Conservation (phyloP, 768 basidiomycete species). For the Tricholoma furcatifolium region DNA sequence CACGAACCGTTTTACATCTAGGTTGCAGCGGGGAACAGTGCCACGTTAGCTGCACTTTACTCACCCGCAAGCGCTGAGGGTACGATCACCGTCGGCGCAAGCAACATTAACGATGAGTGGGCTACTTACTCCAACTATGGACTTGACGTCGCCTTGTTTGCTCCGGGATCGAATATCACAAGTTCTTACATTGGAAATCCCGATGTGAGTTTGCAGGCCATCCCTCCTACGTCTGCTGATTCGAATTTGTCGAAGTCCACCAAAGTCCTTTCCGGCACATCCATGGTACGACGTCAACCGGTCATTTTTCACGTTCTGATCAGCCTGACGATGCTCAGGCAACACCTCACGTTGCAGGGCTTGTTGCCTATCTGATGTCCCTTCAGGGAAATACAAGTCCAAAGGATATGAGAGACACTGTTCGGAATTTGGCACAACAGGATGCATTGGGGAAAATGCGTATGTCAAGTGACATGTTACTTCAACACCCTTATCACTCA, state of each 20-base stretch:
- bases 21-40: conserved; percentile 14
- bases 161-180: no score
- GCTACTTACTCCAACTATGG: no score
- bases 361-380: conserved; percentile 11
- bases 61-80: conserved; percentile 7
- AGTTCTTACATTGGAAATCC: no score
- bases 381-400: conserved; percentile 2
- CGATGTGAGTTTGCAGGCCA: no score
- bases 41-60: not conserved
- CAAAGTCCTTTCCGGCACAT: conserved; percentile 10
- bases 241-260: no score
- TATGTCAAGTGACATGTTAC: not conserved
- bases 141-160: no score
- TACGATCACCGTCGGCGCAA: no score
- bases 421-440: not conserved
- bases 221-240: no score
- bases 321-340: conserved; percentile 5
- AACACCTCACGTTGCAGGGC: conserved; percentile 12
- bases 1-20: not conserved
- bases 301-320: not conserved
- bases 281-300: conserved; percentile 6
- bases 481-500: no score
- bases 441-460: conserved; percentile 4
- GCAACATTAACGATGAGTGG: no score
- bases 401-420: conserved; percentile 1